Evolutionary conservation across 495 filamentous ascomycete genomes (phyloP).

Genomic region (Schizothecium vesticola): DNA sequence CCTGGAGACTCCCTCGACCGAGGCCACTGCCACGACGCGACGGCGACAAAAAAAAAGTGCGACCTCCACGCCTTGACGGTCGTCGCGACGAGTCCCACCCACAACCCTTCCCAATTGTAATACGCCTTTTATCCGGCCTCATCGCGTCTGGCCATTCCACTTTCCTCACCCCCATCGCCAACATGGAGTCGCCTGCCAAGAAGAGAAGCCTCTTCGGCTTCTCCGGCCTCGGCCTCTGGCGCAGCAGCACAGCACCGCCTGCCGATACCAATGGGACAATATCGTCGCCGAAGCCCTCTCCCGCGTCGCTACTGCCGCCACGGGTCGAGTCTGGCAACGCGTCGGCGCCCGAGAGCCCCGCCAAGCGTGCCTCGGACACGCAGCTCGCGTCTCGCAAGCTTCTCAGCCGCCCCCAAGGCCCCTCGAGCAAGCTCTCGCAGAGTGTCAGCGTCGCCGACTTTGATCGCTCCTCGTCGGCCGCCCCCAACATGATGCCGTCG

Average conservation of each 20-base stretch:
- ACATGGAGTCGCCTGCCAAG: slow-evolving; percentile 29
- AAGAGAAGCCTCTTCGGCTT: slow-evolving; percentile 30
- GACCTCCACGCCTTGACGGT: background rate
- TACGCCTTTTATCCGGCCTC: background rate
- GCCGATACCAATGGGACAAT: slow-evolving; percentile 11
- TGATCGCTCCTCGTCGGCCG: slow-evolving; percentile 14
- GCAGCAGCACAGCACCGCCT: slow-evolving; percentile 19
- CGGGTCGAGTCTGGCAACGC: slow-evolving; percentile 23
- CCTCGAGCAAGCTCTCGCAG: slow-evolving; percentile 33
- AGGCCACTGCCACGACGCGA: slow-evolving; percentile 7
- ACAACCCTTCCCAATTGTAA: background rate
- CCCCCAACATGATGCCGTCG: slow-evolving; percentile 10
- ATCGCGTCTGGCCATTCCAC: background rate
- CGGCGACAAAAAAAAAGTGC: slow-evolving; percentile 1
- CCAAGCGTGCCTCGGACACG: slow-evolving; percentile 32
- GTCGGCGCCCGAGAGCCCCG: slow-evolving; percentile 29
- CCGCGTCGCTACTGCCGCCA: slow-evolving; percentile 1
- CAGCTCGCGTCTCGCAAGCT: slow-evolving; percentile 32
- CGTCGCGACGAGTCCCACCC: background rate
- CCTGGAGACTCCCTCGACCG: background rate
- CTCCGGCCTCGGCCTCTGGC: slow-evolving; percentile 21
- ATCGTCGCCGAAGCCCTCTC: slow-evolving; percentile 2
- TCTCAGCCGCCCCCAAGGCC: slow-evolving; percentile 27
- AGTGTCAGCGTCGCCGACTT: slow-evolving; percentile 27
- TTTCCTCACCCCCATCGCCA: slow-evolving; percentile 1